Conservation (phyloP, 2,329 filamentous ascomycete genomes). For the Purpureocillium takamizusanense region DNA sequence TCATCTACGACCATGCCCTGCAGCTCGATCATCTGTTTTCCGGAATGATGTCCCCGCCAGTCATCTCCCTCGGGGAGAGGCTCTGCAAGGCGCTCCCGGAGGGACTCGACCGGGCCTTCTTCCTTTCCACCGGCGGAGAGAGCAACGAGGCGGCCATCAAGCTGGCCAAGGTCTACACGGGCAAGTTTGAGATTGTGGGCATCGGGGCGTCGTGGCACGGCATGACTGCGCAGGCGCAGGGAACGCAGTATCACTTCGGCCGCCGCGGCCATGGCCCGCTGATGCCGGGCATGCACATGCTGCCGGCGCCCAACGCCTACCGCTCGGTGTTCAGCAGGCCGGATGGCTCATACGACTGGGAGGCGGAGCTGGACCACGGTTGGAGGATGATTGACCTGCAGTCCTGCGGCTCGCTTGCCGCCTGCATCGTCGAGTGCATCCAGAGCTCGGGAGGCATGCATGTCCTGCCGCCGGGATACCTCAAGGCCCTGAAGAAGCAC, state of each 20-base stretch:
- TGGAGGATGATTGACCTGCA: conserved; percentile 52
- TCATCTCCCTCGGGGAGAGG: conserved; percentile 43
- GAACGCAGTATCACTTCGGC: conserved; percentile 47
- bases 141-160: conserved; percentile 55
- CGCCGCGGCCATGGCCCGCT: conserved; percentile 35
- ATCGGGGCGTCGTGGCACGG: conserved; percentile 53
- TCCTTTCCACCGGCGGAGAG: conserved; percentile 48
- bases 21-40: conserved; percentile 50
- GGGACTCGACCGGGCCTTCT: conserved; percentile 45
- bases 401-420: conserved; percentile 52
- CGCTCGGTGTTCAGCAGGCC: conserved; percentile 49
- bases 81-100: conserved; percentile 38
- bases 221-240: conserved; percentile 44
- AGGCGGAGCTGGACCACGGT: conserved; percentile 50
- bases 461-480: conserved; percentile 48
- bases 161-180: conserved; percentile 54
- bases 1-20: conserved; percentile 36
- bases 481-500: conserved; percentile 43
- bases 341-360: conserved; percentile 54
- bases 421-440: conserved; percentile 55
- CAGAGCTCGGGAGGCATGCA: conserved; percentile 51
- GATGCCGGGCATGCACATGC: conserved; percentile 47
- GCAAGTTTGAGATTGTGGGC: conserved; percentile 56
- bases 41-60: conserved; percentile 48
- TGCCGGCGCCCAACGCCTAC: conserved; percentile 52